Evolutionary conservation across 257 asterid species (phyloP).

Genomic region (Ophiorrhiza pumila): DNA sequence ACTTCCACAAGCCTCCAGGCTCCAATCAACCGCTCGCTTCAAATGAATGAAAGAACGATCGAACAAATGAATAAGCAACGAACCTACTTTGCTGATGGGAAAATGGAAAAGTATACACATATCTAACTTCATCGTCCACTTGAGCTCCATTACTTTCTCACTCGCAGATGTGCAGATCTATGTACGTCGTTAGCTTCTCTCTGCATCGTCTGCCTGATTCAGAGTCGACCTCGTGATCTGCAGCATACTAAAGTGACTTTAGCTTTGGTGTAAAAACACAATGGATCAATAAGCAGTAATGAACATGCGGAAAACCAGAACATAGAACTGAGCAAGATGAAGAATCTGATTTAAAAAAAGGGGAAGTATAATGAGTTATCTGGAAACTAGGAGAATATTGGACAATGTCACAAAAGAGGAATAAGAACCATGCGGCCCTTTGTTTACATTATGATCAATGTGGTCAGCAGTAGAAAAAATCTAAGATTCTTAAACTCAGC

Average conservation of each 20-base stretch:
- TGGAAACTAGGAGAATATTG: too few species aligned
- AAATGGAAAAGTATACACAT: neutral
- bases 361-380: neutral
- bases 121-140: neutral
- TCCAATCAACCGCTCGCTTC: neutral
- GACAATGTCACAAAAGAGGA: too few species aligned
- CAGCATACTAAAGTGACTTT: neutral
- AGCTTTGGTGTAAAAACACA: neutral
- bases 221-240: neutral
- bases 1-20: too few species aligned
- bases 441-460: neutral
- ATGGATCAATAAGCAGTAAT: neutral
- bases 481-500: neutral
- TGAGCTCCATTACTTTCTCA: constrained; percentile 1
- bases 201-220: neutral
- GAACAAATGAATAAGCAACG: neutral
- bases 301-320: neutral
- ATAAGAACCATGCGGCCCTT: too few species aligned
- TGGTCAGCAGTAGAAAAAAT: neutral
- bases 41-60: neutral
- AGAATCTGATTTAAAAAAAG: neutral
- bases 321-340: neutral
- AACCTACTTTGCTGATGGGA: neutral
- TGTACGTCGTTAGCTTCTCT: neutral
- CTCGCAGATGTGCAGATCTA: neutral